Conservation (phyloP, 441 rosid genomes). For the Viola pubescens region DNA sequence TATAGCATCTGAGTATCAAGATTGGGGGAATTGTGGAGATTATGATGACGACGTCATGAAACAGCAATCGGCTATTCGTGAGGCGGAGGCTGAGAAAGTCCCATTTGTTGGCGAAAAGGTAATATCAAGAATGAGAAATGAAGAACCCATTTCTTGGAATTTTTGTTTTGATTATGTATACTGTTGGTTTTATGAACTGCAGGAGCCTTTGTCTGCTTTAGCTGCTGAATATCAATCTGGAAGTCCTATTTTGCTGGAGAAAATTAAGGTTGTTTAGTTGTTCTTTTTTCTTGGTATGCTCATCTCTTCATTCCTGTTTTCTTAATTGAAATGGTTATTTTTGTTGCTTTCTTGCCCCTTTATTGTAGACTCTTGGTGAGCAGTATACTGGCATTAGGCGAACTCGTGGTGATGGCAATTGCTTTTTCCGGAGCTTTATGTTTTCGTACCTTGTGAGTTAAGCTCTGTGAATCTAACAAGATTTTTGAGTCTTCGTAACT, state of each 20-base stretch:
- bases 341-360: neutral
- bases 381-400: slow-evolving; percentile 67
- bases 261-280: slow-evolving; percentile 52
- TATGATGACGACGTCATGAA: slow-evolving; percentile 36
- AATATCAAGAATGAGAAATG: no score
- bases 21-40: slow-evolving; percentile 43
- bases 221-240: slow-evolving; percentile 70
- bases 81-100: slow-evolving; percentile 43
- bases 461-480: neutral
- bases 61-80: slow-evolving; percentile 43
- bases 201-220: slow-evolving; percentile 73
- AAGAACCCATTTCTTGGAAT: no score
- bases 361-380: slow-evolving; percentile 43
- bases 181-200: slow-evolving; percentile 9
- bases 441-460: slow-evolving; percentile 73
- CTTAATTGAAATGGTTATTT: neutral
- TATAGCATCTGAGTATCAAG: slow-evolving; percentile 23
- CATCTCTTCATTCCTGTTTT: neutral
- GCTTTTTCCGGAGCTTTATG: slow-evolving; percentile 90
- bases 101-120: slow-evolving; percentile 74
- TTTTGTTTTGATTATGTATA: neutral
- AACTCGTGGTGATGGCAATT: slow-evolving; percentile 91
- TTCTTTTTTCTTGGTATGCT: neutral
- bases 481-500: slow-evolving; percentile 4
- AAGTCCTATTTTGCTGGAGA: slow-evolving; percentile 71